phyloP scores from a whole-genome alignment of 805 yeast genomes.

The Saccharomycopsis lassenensis region DNA sequence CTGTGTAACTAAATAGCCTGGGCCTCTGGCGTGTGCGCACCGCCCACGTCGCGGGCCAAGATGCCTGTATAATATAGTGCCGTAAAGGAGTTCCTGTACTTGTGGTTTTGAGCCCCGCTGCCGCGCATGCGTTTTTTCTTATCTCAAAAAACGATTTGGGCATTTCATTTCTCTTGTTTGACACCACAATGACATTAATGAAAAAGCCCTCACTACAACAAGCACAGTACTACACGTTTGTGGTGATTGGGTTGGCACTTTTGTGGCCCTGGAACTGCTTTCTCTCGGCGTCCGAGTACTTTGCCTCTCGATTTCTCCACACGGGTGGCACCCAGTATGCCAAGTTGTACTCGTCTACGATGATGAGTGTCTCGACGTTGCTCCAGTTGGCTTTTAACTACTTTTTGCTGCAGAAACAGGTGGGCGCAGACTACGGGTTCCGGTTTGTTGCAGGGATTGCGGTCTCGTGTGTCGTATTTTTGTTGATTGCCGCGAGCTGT shows the following conservation, averaged over 20 bases:
- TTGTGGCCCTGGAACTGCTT: slow-evolving; percentile 98
- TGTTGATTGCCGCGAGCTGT: slow-evolving; percentile 44
- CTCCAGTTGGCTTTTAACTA: slow-evolving; percentile 50
- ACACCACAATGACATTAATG: no score
- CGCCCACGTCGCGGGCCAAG: no score
- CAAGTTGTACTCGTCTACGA: slow-evolving; percentile 59
- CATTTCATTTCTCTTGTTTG: neutral
- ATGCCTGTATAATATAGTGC: no score
- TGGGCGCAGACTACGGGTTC: slow-evolving; percentile 41
- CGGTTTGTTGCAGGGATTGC: slow-evolving; percentile 53
- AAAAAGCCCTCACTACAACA: slow-evolving; percentile 7
- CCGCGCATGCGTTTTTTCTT: no score
- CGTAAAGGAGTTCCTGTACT: no score
- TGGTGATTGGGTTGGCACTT: slow-evolving; percentile 62
- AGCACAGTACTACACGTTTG: slow-evolving; percentile 43
- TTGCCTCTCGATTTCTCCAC: slow-evolving; percentile 47
- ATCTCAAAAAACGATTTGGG: neutral
- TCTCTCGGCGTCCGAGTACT: slow-evolving; percentile 75
- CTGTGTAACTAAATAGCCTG: no score
- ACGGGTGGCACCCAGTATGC: slow-evolving; percentile 38
- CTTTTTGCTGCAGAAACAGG: slow-evolving; percentile 55
- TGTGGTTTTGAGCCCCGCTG: no score
- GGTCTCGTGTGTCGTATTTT: slow-evolving; percentile 47
- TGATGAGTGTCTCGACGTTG: slow-evolving; percentile 80
- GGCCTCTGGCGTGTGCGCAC: no score